Conservation (phyloP, 1,284 basidiomycete species). For the Singerocomus inundabilis region DNA sequence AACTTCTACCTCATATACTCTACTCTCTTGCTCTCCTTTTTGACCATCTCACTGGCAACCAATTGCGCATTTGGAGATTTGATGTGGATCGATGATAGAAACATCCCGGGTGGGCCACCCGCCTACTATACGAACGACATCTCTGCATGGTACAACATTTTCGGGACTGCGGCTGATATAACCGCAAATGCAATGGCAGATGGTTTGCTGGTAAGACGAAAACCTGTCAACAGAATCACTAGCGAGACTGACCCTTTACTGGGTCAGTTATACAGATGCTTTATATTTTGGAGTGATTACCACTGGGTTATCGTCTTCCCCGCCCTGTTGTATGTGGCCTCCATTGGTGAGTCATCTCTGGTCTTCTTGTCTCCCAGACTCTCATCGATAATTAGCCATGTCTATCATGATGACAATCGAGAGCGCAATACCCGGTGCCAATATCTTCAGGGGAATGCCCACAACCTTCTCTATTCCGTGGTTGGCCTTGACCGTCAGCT, state of each 20-base stretch:
- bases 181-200: conserved; percentile 5
- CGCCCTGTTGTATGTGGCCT: not conserved
- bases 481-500: conserved; percentile 5
- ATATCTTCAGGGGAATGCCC: conserved; percentile 1
- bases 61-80: conserved; percentile 3
- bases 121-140: not conserved
- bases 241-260: not conserved
- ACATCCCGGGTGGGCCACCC: conserved; percentile 2
- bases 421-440: not conserved
- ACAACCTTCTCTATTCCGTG: conserved; percentile 1
- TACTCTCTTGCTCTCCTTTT: not conserved
- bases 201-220: conserved; percentile 2
- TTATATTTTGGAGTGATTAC: not conserved
- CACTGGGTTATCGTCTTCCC: conserved; percentile 2
- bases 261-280: conserved; percentile 4
- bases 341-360: conserved; percentile 3
- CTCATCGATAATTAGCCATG: too few relatives aligned
- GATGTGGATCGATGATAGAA: conserved; percentile 3
- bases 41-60: conserved; percentile 4
- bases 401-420: conserved; percentile 3
- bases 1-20: conserved; percentile 4
- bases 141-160: conserved; percentile 5
- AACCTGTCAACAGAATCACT: not conserved
- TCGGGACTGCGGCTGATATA: conserved; percentile 4
- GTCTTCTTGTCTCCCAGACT: too few relatives aligned